These are phyloP conservation scores for Silybum marianum DNA, from an alignment of 129 eudicot genomes.

Conservation along the genomic window DNA sequence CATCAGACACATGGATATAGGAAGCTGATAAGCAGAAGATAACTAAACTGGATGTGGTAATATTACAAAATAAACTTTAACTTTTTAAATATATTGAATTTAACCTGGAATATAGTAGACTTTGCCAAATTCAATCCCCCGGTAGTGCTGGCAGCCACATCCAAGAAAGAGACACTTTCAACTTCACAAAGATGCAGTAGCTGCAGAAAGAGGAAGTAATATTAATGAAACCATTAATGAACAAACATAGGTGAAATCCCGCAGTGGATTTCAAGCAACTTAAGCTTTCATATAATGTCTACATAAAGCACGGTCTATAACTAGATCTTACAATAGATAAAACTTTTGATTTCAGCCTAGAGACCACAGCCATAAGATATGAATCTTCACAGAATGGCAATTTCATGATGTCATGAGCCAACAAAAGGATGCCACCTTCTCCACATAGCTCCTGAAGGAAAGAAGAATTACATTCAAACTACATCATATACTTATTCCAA, in stretches of 20 bases:
- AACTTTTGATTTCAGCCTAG: conserved; percentile 80
- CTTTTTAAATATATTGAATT: conserved; percentile 21
- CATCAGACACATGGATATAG: neutral
- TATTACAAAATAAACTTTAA: neutral
- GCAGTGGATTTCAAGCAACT: conserved; percentile 12
- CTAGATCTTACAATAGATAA: conserved; percentile 77
- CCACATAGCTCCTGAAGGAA: conserved; percentile 78
- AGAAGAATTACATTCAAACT: conserved; percentile 20
- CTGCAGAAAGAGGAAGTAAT: conserved; percentile 53
- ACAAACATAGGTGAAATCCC: conserved; percentile 21
- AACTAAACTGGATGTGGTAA: conserved; percentile 3
- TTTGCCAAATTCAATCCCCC: conserved; percentile 74
- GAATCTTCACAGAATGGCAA: conserved; percentile 42
- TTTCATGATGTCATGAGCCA: conserved; percentile 70
- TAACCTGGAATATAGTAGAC: conserved; percentile 83
- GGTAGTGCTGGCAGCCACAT: conserved; percentile 83
- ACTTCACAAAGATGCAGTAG: conserved; percentile 91
- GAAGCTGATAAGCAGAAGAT: neutral
- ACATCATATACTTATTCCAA: conserved; percentile 11
- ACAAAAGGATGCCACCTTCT: conserved; percentile 82
- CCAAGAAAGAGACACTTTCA: conserved; percentile 87
- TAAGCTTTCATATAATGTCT: neutral
- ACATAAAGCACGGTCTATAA: conserved; percentile 14
- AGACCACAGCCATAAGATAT: conserved; percentile 61
- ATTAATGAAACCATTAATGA: conserved; percentile 18